These are phyloP conservation scores for Agastache rugosa DNA, from an alignment of 257 asterid genomes.

Conservation along the genomic window DNA sequence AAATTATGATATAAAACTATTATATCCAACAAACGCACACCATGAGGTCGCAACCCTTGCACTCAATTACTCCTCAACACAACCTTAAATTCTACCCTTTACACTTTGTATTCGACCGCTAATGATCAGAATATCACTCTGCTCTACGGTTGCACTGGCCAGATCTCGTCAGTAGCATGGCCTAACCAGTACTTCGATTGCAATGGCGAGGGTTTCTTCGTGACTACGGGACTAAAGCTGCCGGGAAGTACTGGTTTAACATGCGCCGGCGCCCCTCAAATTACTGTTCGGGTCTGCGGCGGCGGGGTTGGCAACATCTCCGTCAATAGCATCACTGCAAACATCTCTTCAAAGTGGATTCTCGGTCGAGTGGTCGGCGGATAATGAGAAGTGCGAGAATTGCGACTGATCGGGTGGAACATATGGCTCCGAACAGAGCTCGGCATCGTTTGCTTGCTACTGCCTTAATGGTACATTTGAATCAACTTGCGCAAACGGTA, in stretches of 20 bases:
- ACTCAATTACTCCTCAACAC: slow-evolving; percentile 21
- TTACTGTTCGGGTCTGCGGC: slow-evolving; percentile 44
- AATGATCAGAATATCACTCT: slow-evolving; percentile 47
- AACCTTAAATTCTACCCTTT: slow-evolving; percentile 37
- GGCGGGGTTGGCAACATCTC: not conserved
- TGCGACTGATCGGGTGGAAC: slow-evolving; percentile 50
- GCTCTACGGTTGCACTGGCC: slow-evolving; percentile 45
- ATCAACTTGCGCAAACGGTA: slow-evolving; percentile 31
- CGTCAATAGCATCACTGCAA: not conserved
- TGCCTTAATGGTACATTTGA: not conserved
- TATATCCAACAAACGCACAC: too few species aligned
- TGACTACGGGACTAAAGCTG: not conserved
- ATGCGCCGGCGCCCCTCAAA: slow-evolving; percentile 33
- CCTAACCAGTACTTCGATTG: slow-evolving; percentile 32
- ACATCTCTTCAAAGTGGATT: slow-evolving; percentile 52
- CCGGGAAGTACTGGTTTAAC: not conserved
- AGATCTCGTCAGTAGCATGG: fast-evolving
- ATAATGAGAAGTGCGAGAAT: slow-evolving; percentile 27
- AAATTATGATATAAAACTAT: too few species aligned
- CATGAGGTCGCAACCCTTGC: too few species aligned
- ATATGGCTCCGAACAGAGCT: slow-evolving; percentile 47
- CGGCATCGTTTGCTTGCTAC: slow-evolving; percentile 45
- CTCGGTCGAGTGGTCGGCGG: slow-evolving; percentile 49
- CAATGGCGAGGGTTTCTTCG: not conserved
- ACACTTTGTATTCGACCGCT: slow-evolving; percentile 13